Evolutionary conservation across 495 filamentous ascomycete species (phyloP).

Genomic region (Terfezia claveryi): DNA sequence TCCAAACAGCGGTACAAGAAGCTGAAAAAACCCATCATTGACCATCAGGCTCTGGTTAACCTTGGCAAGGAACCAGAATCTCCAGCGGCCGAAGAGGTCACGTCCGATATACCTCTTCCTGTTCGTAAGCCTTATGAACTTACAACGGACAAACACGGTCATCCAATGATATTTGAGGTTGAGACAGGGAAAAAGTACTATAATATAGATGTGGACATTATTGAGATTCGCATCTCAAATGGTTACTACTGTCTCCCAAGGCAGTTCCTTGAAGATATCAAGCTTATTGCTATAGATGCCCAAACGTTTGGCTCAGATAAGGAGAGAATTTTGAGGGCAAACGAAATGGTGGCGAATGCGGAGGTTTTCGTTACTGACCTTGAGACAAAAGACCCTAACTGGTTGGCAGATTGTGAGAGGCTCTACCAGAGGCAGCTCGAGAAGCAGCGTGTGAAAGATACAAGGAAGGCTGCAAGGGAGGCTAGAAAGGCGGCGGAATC

Average conservation of each 20-base stretch:
- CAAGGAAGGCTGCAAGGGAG: constrained; percentile 7
- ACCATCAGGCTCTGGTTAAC: constrained; percentile 47
- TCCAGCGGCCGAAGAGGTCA: constrained; percentile 55
- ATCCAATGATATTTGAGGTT: constrained; percentile 42
- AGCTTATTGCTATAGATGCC: constrained; percentile 62
- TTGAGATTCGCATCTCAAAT: constrained; percentile 84
- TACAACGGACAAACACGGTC: constrained; percentile 49
- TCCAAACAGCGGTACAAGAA: constrained; percentile 65
- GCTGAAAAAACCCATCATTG: constrained; percentile 60
- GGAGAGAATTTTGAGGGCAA: constrained; percentile 59
- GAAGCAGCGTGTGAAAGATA: constrained; percentile 22
- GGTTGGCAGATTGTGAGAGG: constrained; percentile 45
- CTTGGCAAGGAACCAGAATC: constrained; percentile 43
- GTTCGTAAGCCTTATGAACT: constrained; percentile 48
- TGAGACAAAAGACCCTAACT: constrained; percentile 33
- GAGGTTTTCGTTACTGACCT: constrained; percentile 69
- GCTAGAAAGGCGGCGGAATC: neutral
- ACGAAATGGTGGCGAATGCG: constrained; percentile 74
- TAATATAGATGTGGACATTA: constrained; percentile 79
- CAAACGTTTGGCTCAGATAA: constrained; percentile 34
- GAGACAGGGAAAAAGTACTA: constrained; percentile 68
- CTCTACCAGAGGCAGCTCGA: constrained; percentile 56
- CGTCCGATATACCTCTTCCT: constrained; percentile 31
- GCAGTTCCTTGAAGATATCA: constrained; percentile 73
- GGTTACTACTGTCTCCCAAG: constrained; percentile 78